Evolutionary conservation across 352 stramenopile species (phyloP).

Genomic region (Phytopythium chamaehyphon): DNA sequence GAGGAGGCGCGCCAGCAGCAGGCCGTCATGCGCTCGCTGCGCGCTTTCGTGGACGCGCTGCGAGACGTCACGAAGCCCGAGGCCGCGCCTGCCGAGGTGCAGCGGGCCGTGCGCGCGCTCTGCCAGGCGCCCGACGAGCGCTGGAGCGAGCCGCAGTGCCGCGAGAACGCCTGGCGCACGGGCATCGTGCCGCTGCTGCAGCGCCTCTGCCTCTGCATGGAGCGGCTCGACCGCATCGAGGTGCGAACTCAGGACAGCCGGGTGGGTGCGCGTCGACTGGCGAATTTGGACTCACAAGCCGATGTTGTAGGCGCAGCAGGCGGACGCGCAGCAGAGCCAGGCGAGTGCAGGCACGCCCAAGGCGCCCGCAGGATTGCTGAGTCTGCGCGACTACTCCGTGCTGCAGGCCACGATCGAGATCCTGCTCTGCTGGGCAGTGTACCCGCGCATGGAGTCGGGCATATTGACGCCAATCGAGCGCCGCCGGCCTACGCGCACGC

Average conservation of each 20-base stretch:
- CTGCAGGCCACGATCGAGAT: conserved; percentile 77
- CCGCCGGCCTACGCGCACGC: conserved; percentile 72
- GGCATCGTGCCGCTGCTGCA: conserved; percentile 39
- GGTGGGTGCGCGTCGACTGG: neutral
- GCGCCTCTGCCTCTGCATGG: conserved; percentile 42
- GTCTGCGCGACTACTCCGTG: conserved; percentile 79
- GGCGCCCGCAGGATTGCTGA: conserved; percentile 65
- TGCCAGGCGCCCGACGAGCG: conserved; percentile 13
- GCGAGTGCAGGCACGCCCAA: conserved; percentile 21
- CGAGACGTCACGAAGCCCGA: conserved; percentile 37
- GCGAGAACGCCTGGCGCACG: conserved; percentile 21
- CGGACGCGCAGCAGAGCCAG: neutral
- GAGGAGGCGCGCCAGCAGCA: conserved; percentile 42
- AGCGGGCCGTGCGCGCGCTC: conserved; percentile 27
- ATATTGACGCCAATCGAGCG: conserved; percentile 55
- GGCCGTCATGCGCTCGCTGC: conserved; percentile 46
- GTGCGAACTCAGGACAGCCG: conserved; percentile 5
- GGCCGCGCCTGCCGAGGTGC: conserved; percentile 17
- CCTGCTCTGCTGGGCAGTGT: conserved; percentile 63
- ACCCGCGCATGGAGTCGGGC: conserved; percentile 45
- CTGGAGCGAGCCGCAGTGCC: conserved; percentile 10
- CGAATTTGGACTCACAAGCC: neutral
- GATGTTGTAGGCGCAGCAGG: conserved; percentile 5
- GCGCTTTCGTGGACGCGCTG: conserved; percentile 64
- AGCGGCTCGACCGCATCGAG: conserved; percentile 39